Percentiles rank a stretch among this genome's conserved stretches.
These are phyloP conservation scores for Bruguiera sexangula DNA, from an alignment of 345 rosid genomes.

Conservation along the genomic window DNA sequence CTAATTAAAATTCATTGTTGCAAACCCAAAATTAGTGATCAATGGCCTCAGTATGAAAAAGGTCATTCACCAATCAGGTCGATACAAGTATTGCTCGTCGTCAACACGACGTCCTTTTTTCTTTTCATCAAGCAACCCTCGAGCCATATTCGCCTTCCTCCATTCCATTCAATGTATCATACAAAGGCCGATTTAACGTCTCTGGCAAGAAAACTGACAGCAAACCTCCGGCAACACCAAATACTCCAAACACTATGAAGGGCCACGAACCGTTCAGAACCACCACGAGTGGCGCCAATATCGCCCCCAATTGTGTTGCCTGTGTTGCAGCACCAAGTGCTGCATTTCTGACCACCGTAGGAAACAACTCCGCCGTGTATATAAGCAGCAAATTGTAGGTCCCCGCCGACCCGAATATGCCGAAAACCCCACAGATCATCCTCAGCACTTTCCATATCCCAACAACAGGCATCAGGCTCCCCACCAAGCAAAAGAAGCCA, in stretches of 20 bases:
- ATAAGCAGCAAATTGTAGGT: constrained; percentile 81
- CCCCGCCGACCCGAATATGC: constrained; percentile 87
- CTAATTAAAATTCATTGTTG: too few relatives aligned
- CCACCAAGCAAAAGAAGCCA: constrained; percentile 61
- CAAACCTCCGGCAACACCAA: constrained; percentile 63
- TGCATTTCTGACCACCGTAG: constrained; percentile 86
- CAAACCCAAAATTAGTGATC: too few relatives aligned
- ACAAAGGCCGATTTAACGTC: constrained; percentile 72
- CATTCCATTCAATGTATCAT: constrained; percentile 82
- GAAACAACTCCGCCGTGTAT: constrained; percentile 81
- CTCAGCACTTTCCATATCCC: constrained; percentile 66
- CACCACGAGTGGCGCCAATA: constrained; percentile 82
- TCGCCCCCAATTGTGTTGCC: constrained; percentile 84
- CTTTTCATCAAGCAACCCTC: background rate
- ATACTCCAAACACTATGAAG: constrained; percentile 60
- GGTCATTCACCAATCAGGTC: background rate
- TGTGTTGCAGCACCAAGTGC: constrained; percentile 86
- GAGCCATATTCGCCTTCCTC: constrained; percentile 45
- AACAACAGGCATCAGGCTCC: constrained; percentile 32
- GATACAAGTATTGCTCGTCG: too few relatives aligned
- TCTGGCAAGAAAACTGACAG: constrained; percentile 84
- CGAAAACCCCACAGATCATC: constrained; percentile 68
- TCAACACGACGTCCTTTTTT: too few relatives aligned
- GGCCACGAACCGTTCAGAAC: constrained; percentile 66
- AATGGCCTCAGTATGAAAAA: too few relatives aligned